Evolutionary conservation across 129 eudicot species (phyloP).

Genomic region (Gnaphalium uliginosum): DNA sequence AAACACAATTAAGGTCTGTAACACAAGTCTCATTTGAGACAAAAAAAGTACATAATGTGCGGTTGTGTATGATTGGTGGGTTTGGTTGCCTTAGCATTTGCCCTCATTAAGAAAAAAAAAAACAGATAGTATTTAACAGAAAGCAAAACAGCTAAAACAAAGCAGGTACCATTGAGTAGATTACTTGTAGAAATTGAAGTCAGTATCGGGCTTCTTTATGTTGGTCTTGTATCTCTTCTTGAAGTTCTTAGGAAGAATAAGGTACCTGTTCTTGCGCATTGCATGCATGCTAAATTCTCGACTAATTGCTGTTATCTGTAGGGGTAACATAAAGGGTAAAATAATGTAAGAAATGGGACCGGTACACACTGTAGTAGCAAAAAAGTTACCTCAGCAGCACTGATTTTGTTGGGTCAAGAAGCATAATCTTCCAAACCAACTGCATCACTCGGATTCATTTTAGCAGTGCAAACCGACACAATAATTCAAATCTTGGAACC

Average conservation of each 20-base stretch:
- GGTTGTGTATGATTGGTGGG: too few species aligned
- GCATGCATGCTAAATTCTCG: conserved; percentile 84
- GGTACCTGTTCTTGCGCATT: conserved; percentile 86
- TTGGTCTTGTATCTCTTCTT: conserved; percentile 84
- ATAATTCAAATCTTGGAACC: neutral
- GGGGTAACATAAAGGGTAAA: neutral
- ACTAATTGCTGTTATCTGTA: conserved; percentile 78
- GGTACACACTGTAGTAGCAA: neutral
- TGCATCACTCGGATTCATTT: conserved; percentile 73
- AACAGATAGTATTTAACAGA: conserved; percentile 31
- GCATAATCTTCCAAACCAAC: conserved; percentile 86
- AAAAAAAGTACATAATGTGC: too few species aligned
- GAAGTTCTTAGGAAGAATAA: conserved; percentile 83
- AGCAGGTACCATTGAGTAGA: conserved; percentile 33
- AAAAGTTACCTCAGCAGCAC: conserved; percentile 77
- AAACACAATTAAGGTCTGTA: conserved; percentile 41
- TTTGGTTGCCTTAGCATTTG: too few species aligned
- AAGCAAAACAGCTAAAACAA: conserved; percentile 42
- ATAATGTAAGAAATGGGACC: neutral
- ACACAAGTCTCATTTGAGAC: too few species aligned
- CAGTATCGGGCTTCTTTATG: conserved; percentile 89
- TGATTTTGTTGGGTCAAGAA: conserved; percentile 70
- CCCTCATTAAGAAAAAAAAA: too few species aligned
- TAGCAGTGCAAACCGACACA: conserved; percentile 70
- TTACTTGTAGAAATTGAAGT: conserved; percentile 83